Evolutionary conservation across 768 basidiomycete species (phyloP).

Genomic region (Rhodotorula sphaerocarpa): DNA sequence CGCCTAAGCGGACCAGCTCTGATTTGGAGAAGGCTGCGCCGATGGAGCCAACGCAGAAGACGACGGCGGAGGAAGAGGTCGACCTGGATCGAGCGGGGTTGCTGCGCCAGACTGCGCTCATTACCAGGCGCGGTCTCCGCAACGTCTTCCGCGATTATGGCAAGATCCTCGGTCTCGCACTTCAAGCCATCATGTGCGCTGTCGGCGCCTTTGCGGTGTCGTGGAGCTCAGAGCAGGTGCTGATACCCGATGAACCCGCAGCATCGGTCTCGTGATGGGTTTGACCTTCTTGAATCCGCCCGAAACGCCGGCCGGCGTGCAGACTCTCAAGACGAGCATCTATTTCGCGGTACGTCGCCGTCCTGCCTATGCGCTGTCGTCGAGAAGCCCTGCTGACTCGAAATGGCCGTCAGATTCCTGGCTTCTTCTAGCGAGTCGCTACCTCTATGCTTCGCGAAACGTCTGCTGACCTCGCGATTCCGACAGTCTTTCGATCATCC

Average conservation of each 20-base stretch:
- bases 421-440: neutral
- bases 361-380: too few species aligned
- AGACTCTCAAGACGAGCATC: constrained; percentile 41
- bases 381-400: too few species aligned
- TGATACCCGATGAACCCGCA: neutral
- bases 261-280: constrained; percentile 44
- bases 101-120: constrained; percentile 36
- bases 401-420: too few species aligned
- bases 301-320: constrained; percentile 43
- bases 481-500: neutral
- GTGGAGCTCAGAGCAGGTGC: too few species aligned
- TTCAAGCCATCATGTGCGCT: constrained; percentile 36
- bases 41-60: neutral
- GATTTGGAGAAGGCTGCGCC: constrained; percentile 20
- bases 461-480: neutral
- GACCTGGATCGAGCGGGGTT: constrained; percentile 3
- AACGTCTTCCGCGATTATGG: constrained; percentile 42
- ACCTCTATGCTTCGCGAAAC: neutral
- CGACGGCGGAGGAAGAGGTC: neutral
- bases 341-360: neutral
- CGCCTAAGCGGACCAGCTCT: neutral
- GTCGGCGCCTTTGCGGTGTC: constrained; percentile 42
- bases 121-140: constrained; percentile 39
- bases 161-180: neutral
- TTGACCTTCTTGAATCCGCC: constrained; percentile 43